These are phyloP conservation scores for Houttuynia cordata DNA, from an alignment of 164 flowering plant species.

Conservation along the genomic window DNA sequence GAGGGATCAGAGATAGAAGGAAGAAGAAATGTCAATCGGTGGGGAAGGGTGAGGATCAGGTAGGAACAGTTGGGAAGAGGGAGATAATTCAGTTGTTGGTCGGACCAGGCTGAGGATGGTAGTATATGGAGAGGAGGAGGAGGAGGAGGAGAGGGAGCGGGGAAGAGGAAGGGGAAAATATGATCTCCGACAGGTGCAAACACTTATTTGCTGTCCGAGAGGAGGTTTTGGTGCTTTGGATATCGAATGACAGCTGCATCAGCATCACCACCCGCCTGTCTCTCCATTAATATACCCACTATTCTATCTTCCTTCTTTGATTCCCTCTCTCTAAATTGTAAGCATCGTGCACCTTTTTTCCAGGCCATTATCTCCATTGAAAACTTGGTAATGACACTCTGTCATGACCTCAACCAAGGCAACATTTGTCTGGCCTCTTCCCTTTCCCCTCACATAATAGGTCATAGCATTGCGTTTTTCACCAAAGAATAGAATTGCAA, in stretches of 20 bases:
- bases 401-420: background rate
- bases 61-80: background rate
- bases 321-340: background rate
- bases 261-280: constrained; percentile 18
- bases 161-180: constrained; percentile 10
- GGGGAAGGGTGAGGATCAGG: background rate
- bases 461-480: background rate
- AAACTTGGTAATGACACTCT: background rate
- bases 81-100: background rate
- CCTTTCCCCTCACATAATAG: too few species aligned
- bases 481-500: too few species aligned
- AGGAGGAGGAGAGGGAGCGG: background rate
- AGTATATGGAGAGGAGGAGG: background rate
- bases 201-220: constrained; percentile 60
- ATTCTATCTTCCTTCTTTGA: constrained; percentile 6
- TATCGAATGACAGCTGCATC: constrained; percentile 53
- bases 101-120: background rate
- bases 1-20: constrained; percentile 1
- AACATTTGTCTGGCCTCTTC: background rate
- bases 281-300: constrained; percentile 29
- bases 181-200: constrained; percentile 62
- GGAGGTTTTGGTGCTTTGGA: constrained; percentile 12
- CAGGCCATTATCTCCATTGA: too few species aligned
- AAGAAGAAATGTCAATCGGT: constrained; percentile 1
- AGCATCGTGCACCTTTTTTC: background rate